Conservation (phyloP, 129 eudicot genomes). For the Oenanthe sinensis region DNA sequence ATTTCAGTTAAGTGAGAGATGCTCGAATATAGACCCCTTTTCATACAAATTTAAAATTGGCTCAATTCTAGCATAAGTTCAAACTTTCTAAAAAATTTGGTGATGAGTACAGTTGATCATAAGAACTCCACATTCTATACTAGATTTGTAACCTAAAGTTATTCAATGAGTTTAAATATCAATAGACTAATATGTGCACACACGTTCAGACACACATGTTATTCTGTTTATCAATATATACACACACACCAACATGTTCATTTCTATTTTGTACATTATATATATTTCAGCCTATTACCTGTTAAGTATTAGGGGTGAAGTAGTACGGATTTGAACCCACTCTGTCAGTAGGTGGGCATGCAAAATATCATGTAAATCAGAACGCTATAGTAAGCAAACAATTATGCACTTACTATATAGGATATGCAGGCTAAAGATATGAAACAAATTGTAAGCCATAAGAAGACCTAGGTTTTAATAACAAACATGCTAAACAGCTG, state of each 20-base stretch:
- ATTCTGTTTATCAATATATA: no score
- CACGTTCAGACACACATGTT: no score
- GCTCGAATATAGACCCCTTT: neutral
- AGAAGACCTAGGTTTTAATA: neutral
- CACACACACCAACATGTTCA: no score
- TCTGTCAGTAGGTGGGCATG: neutral
- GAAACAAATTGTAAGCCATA: neutral
- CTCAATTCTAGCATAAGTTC: neutral
- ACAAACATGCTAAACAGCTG: neutral
- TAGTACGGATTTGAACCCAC: no score
- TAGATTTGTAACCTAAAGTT: no score
- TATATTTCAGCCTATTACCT: no score
- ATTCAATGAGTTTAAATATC: no score
- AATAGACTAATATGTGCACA: no score
- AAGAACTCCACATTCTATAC: neutral
- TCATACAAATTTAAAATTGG: neutral
- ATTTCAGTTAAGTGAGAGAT: neutral
- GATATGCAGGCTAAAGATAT: neutral
- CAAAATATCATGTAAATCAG: neutral
- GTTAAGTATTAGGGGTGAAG: no score
- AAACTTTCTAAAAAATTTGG: no score
- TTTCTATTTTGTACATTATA: no score
- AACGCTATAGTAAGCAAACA: neutral
- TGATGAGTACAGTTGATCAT: neutral
- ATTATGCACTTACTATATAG: no score